Percentiles rank a stretch among this genome's conserved stretches.
phyloP scores from a whole-genome alignment of 306 rosid genomes.

The Acacia acuminata region DNA sequence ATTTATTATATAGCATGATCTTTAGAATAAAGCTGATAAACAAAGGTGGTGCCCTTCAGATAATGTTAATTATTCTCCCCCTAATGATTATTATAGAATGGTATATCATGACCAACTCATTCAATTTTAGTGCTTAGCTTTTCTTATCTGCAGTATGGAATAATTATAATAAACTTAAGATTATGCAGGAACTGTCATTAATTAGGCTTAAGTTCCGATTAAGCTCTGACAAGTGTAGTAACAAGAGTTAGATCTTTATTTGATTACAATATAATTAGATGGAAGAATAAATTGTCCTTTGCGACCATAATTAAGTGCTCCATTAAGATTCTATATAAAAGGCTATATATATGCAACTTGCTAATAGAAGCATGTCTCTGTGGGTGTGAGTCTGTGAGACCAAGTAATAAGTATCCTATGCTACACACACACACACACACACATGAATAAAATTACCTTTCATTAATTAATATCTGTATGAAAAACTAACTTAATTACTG shows the following conservation, averaged over 20 bases:
- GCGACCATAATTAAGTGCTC: constrained; percentile 22
- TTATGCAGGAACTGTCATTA: not conserved
- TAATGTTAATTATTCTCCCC: constrained; percentile 35
- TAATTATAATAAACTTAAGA: not conserved
- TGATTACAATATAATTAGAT: constrained; percentile 11
- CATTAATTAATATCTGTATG: too few relatives aligned
- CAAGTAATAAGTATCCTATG: not conserved
- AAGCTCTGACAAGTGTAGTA: constrained; percentile 32
- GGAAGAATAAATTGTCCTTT: constrained; percentile 17
- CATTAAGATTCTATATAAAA: constrained; percentile 19
- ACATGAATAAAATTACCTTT: not conserved
- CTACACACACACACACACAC: not conserved
- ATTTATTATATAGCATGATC: not conserved
- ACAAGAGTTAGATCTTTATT: constrained; percentile 16
- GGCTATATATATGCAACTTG: constrained; percentile 11
- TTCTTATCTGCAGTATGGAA: constrained; percentile 25
- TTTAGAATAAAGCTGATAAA: constrained; percentile 29
- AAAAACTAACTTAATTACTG: not conserved
- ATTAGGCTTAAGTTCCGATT: constrained; percentile 21
- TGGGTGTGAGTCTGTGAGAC: not conserved
- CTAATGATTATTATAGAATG: constrained; percentile 34
- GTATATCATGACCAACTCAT: constrained; percentile 39
- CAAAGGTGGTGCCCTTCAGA: constrained; percentile 41
- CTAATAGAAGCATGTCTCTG: not conserved
- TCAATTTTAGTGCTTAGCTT: constrained; percentile 39